Evolutionary conservation across 2,329 filamentous ascomycete genomes (phyloP).

Genomic region (Penicillium sp.): DNA sequence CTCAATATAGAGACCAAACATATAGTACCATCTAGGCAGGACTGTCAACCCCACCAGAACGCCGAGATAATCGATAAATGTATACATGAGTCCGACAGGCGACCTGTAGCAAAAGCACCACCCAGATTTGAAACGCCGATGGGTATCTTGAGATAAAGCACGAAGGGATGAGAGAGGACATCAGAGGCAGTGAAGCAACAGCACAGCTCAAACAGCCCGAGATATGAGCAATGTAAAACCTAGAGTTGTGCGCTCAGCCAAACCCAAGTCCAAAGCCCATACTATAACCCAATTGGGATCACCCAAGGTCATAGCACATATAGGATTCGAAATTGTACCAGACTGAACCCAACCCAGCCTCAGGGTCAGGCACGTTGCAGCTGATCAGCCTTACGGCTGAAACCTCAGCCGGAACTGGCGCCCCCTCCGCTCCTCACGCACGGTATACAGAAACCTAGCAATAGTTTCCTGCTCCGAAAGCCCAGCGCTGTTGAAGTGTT

Average conservation of each 20-base stretch:
- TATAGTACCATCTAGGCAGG: neutral
- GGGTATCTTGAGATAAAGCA: constrained; percentile 27
- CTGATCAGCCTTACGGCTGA: constrained; percentile 28
- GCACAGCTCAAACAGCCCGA: neutral
- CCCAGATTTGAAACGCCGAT: constrained; percentile 15
- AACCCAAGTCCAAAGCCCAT: neutral
- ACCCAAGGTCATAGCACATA: neutral
- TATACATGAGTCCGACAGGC: neutral
- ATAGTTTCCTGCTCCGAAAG: constrained; percentile 46
- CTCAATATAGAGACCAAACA: neutral
- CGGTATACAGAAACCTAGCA: constrained; percentile 46
- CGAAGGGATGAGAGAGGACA: neutral
- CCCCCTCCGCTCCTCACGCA: constrained; percentile 43
- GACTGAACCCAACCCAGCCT: neutral
- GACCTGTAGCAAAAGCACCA: neutral
- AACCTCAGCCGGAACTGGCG: constrained; percentile 41
- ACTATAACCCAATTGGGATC: neutral
- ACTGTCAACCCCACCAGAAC: neutral
- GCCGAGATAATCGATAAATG: neutral
- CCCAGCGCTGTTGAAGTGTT: constrained; percentile 46
- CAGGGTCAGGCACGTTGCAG: neutral
- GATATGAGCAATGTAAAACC: neutral
- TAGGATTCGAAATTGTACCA: neutral
- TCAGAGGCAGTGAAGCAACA: neutral
- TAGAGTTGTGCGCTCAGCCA: neutral